These are phyloP conservation scores for Dactylellina sp. DNA, from an alignment of 2,329 filamentous ascomycete genomes.

Conservation along the genomic window DNA sequence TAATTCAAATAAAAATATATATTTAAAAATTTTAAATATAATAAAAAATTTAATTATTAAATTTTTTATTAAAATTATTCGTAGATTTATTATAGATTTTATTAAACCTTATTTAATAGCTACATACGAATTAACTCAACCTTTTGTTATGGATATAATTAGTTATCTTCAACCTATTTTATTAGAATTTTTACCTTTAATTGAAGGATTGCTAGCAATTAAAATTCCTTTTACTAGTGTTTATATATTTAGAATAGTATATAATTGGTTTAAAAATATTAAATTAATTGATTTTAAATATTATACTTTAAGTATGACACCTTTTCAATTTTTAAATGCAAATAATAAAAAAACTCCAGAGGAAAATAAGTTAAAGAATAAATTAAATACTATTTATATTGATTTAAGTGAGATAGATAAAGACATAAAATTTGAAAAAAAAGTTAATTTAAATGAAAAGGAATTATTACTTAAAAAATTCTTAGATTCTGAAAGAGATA, in stretches of 20 bases:
- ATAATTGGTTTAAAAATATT: not conserved
- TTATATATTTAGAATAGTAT: not conserved
- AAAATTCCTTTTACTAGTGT: not conserved
- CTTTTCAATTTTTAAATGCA: not conserved
- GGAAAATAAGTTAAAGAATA: too few relatives aligned
- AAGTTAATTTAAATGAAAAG: too few relatives aligned
- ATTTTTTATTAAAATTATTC: not conserved
- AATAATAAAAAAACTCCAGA: too few relatives aligned
- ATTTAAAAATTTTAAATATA: not conserved
- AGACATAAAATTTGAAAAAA: too few relatives aligned
- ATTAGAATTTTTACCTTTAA: too few relatives aligned
- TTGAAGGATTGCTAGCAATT: not conserved
- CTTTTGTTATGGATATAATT: too few relatives aligned
- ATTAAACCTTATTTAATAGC: constrained; percentile 1
- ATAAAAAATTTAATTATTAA: not conserved
- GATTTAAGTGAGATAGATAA: too few relatives aligned
- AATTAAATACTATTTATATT: not conserved
- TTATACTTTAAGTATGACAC: not conserved
- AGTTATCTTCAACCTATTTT: too few relatives aligned
- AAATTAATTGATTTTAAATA: not conserved
- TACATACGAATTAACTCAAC: not conserved
- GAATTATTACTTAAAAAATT: too few relatives aligned
- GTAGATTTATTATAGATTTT: constrained; percentile 3
- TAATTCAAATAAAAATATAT: not conserved
- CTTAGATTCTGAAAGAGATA: too few relatives aligned